Percentiles rank a stretch among this genome's conserved stretches.
Conservation (phyloP, 2,329 filamentous ascomycete species). For the Neofusicoccum cordaticola region DNA sequence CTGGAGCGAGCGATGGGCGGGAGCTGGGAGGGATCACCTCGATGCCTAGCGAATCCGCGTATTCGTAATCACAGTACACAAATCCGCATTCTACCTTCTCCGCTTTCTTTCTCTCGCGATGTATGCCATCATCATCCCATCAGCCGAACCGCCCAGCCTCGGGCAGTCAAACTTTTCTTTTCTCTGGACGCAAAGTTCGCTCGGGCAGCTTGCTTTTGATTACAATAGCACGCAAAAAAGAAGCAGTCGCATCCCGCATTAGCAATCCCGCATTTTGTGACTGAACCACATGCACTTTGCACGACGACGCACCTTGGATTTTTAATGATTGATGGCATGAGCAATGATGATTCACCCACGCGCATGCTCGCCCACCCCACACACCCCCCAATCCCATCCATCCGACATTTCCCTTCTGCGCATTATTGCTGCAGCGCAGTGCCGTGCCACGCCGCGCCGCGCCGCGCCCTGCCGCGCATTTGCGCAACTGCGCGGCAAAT, state of each 20-base stretch:
- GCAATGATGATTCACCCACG: background rate
- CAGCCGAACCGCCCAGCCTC: background rate
- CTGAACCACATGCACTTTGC: background rate
- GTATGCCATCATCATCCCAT: background rate
- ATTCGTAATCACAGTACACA: too few relatives aligned
- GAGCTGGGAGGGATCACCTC: too few relatives aligned
- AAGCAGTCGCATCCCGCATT: too few relatives aligned
- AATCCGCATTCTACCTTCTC: too few relatives aligned
- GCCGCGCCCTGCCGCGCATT: background rate
- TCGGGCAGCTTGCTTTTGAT: background rate
- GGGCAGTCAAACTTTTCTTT: background rate
- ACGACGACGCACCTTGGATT: too few relatives aligned
- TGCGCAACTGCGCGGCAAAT: background rate
- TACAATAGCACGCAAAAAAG: too few relatives aligned
- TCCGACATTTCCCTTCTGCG: background rate
- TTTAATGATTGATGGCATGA: background rate
- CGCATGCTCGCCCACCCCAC: background rate
- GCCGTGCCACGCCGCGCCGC: too few relatives aligned
- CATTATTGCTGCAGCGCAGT: too few relatives aligned
- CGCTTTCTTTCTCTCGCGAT: background rate
- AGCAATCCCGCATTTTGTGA: background rate
- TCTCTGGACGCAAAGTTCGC: background rate
- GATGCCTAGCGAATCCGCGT: too few relatives aligned
- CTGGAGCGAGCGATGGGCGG: too few relatives aligned
- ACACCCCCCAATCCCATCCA: too few relatives aligned